Evolutionary conservation across 2,329 filamentous ascomycete species (phyloP), one percentile per base, ranked within the genome.

Genomic region (Paraphoma sp.): DNA sequence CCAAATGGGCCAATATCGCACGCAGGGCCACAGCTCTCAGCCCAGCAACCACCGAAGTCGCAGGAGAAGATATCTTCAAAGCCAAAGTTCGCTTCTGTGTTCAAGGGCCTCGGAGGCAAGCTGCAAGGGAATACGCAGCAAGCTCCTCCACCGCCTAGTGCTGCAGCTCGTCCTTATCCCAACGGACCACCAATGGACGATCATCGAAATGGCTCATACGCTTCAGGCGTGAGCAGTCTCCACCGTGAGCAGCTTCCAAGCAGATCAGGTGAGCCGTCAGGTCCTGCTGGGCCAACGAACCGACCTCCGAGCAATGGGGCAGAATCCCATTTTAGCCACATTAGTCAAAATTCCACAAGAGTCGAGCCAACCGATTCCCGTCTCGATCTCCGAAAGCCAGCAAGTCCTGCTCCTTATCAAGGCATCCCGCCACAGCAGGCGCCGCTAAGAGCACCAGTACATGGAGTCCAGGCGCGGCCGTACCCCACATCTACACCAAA

Each of bases 51-150:
- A 30, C 33, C 49, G 5, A 67, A 58, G 18, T 59, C 54, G 40
- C 64, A 71, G 12, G 68, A 68, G 23, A 73, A 74, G 53, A 29
- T 53, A 11, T 65, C 65, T 8, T 59, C 63, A 0, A 70, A 65
- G 23, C 68, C 69, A 17, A 71, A 66, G 30, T 42, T 75, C n/a
- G 62, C 68, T 14, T 72, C 68, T n/a, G 65, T 86, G n/a, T 82
- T 86, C 59, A 85, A 83, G 59, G 61, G 53, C 14, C 52, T 75
- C 23, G 72, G 61, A 41, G 64, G 68, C 45, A 72, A 70, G 48
- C 54, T 58, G 16, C 63, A 65, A 33, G 44, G 58, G 23, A 62
- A 56, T 36, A 45, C 49, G 6, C 60, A 65, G 46, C 53, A 60
- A 31, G 18, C 38, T 6, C 18, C 59, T 2, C 59, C 40, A 30